Conservation (phyloP, 345 rosid species). For the Eucalyptus pumila region DNA sequence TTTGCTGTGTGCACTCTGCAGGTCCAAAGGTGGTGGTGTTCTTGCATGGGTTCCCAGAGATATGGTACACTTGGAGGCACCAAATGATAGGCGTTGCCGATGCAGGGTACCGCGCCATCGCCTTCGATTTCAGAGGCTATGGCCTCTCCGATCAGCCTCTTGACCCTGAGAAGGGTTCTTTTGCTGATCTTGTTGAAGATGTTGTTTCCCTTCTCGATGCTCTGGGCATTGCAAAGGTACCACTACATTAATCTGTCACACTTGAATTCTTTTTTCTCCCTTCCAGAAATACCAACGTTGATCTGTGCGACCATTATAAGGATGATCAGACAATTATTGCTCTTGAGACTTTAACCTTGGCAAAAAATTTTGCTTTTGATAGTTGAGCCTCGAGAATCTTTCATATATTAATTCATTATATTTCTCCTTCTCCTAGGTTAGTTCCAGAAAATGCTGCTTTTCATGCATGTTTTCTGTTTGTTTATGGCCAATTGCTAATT, state of each 20-base stretch:
- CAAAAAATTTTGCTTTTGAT: background rate
- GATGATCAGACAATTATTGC: background rate
- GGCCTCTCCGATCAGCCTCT: slow-evolving; percentile 24
- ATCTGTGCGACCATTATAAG: background rate
- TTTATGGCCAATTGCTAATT: background rate
- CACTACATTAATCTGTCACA: background rate
- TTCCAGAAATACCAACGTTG: background rate
- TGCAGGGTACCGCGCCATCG: slow-evolving; percentile 14
- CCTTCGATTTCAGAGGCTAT: slow-evolving; percentile 30
- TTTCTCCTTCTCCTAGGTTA: background rate
- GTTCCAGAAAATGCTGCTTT: background rate
- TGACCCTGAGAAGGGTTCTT: slow-evolving; percentile 15
- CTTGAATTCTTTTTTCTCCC: background rate
- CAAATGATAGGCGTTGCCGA: slow-evolving; percentile 21
- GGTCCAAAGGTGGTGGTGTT: slow-evolving; percentile 8
- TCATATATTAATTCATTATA: background rate
- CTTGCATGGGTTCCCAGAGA: slow-evolving; percentile 38
- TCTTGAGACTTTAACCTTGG: background rate
- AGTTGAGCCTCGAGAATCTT: background rate
- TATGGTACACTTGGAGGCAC: slow-evolving; percentile 38
- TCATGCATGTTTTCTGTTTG: background rate
- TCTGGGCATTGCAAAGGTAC: slow-evolving; percentile 12
- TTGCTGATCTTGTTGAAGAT: slow-evolving; percentile 16
- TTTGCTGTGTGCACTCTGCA: background rate
- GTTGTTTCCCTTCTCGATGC: slow-evolving; percentile 14